These are phyloP conservation scores for Umbelopsis isabellina DNA, from an alignment of 192 early-diverging fungal genomes.

Conservation along the genomic window DNA sequence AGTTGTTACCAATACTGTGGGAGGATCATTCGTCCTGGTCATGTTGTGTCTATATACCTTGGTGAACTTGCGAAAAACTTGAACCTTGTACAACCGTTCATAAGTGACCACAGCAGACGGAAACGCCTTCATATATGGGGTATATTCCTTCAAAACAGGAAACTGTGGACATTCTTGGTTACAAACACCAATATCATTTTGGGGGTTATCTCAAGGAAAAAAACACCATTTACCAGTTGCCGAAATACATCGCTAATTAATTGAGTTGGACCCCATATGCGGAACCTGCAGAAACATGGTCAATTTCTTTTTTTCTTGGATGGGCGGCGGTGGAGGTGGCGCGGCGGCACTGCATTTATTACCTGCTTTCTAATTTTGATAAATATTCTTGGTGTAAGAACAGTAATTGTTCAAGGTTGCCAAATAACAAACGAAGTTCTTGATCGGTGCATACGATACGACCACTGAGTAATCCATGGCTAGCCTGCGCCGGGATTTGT, in stretches of 20 bases:
- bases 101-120: slow-evolving; percentile 14
- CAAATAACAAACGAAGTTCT: slow-evolving; percentile 21
- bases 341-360: neutral
- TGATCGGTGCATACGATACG: slow-evolving; percentile 26
- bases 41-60: slow-evolving; percentile 2
- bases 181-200: neutral
- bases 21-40: no score
- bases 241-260: slow-evolving; percentile 23
- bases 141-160: slow-evolving; percentile 26
- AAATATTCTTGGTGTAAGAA: slow-evolving; percentile 16
- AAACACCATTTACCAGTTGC: slow-evolving; percentile 13
- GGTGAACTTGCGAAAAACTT: slow-evolving; percentile 19
- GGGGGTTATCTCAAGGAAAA: neutral
- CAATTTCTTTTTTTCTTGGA: neutral
- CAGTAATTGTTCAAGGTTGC: slow-evolving; percentile 20
- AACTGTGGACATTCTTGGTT: slow-evolving; percentile 11
- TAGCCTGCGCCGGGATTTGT: slow-evolving; percentile 11
- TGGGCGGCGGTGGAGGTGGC: neutral
- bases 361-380: slow-evolving; percentile 18
- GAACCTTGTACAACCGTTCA: slow-evolving; percentile 18
- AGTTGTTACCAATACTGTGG: no score
- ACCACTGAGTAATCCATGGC: slow-evolving; percentile 21
- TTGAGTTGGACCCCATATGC: slow-evolving; percentile 32
- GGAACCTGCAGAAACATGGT: neutral
- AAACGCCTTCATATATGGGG: slow-evolving; percentile 23